These are phyloP conservation scores for Neurospora sp. DNA, from an alignment of 2,329 filamentous ascomycete genomes.

Conservation along the genomic window DNA sequence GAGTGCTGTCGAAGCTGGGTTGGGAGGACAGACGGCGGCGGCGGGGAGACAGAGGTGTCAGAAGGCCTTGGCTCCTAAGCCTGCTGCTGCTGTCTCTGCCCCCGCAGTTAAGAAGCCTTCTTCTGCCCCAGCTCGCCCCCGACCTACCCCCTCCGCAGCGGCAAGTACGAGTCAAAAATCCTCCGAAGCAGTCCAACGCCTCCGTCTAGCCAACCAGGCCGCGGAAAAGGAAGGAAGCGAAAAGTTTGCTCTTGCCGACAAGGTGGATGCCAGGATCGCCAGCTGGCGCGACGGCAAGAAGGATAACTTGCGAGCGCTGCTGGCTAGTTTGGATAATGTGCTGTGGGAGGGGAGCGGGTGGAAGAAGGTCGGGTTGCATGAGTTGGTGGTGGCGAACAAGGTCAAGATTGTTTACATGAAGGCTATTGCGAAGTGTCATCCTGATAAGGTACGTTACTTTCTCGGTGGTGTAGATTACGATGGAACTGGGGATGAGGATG, in stretches of 20 bases:
- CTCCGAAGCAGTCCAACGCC: slow-evolving; percentile 68
- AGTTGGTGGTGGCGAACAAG: slow-evolving; percentile 84
- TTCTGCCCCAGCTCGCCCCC: slow-evolving; percentile 31
- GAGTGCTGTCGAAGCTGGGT: slow-evolving; percentile 68
- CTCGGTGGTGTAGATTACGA: not conserved
- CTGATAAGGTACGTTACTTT: slow-evolving; percentile 72
- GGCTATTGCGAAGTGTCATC: slow-evolving; percentile 96
- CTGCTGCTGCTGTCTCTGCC: slow-evolving; percentile 31
- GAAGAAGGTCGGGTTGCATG: slow-evolving; percentile 94
- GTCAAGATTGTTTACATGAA: slow-evolving; percentile 99
- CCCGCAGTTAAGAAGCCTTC: slow-evolving; percentile 32
- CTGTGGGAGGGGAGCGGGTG: slow-evolving; percentile 88
- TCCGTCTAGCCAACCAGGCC: slow-evolving; percentile 76
- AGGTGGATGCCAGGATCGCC: slow-evolving; percentile 68
- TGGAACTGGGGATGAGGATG: not conserved
- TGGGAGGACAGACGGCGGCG: slow-evolving; percentile 76
- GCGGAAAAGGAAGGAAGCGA: slow-evolving; percentile 84
- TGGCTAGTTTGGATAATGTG: slow-evolving; percentile 79
- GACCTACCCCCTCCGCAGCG: slow-evolving; percentile 24
- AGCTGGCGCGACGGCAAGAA: slow-evolving; percentile 86
- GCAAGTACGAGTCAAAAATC: slow-evolving; percentile 29
- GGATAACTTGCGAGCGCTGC: slow-evolving; percentile 79
- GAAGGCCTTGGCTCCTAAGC: slow-evolving; percentile 66
- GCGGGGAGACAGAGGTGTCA: slow-evolving; percentile 85
- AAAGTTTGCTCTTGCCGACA: slow-evolving; percentile 79